Evolutionary conservation across 306 rosid genomes (phyloP).

Genomic region (Carpinus fangiana): DNA sequence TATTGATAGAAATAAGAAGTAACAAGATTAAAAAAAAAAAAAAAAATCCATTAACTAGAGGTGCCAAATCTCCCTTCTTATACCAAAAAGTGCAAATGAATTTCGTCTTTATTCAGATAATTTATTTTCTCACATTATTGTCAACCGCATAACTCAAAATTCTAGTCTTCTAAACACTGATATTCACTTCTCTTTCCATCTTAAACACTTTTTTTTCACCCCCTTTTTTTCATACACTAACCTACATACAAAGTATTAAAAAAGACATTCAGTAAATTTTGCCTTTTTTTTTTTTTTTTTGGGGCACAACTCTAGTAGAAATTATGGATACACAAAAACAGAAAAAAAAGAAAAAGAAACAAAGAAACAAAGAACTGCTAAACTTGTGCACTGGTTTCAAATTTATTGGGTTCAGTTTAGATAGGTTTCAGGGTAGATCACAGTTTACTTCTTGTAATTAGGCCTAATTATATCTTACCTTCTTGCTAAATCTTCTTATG

Average conservation of each 20-base stretch:
- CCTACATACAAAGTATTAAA: constrained; percentile 22
- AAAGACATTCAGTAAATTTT: background rate
- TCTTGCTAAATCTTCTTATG: too few species aligned
- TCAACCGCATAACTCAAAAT: background rate
- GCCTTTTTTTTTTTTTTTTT: too few species aligned
- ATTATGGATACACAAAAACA: too few species aligned
- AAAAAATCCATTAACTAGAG: background rate
- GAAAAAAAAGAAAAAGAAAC: background rate
- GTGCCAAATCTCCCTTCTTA: background rate
- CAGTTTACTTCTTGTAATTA: background rate
- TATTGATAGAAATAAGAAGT: too few species aligned
- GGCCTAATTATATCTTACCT: background rate
- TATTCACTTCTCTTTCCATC: background rate
- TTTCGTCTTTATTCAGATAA: background rate
- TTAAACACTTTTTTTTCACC: background rate
- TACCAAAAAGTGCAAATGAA: background rate
- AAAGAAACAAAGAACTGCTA: background rate
- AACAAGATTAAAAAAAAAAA: background rate
- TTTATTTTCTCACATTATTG: background rate
- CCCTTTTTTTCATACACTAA: background rate
- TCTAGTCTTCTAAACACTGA: background rate
- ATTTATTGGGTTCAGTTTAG: background rate
- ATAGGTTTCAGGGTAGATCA: background rate
- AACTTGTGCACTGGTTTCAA: constrained; percentile 3
- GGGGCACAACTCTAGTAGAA: too few species aligned